These are phyloP conservation scores for Hepatocystis sp. DNA, from an alignment of 169 alveolate species.

Conservation along the genomic window DNA sequence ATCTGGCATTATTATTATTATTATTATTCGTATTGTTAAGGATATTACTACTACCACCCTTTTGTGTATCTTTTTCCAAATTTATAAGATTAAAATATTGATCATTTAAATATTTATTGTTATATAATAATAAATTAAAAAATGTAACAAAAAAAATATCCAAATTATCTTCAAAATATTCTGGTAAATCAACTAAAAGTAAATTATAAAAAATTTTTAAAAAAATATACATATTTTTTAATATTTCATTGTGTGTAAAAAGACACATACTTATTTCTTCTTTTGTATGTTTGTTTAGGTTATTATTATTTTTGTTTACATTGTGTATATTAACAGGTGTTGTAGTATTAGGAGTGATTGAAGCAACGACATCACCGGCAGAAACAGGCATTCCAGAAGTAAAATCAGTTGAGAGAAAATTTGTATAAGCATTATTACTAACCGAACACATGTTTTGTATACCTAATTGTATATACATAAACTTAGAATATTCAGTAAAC, in stretches of 20 bases:
- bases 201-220: conserved; percentile 34
- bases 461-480: conserved; percentile 5
- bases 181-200: conserved; percentile 28
- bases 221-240: conserved; percentile 10
- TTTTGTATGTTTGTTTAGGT: too few relatives aligned
- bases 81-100: conserved; percentile 5
- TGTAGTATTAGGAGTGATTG: too few relatives aligned
- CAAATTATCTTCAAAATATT: conserved; percentile 59
- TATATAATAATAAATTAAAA: conserved; percentile 21
- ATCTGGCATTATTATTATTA: too few relatives aligned
- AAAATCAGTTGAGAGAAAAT: too few relatives aligned
- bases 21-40: too few relatives aligned
- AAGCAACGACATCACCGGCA: too few relatives aligned
- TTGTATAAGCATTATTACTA: not conserved
- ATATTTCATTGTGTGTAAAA: conserved; percentile 9
- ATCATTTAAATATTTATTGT: conserved; percentile 1
- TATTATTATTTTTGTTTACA: too few relatives aligned
- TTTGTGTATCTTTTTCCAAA: not conserved
- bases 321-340: too few relatives aligned
- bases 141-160: conserved; percentile 37
- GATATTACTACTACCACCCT: too few relatives aligned
- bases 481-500: conserved; percentile 16
- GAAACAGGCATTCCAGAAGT: too few relatives aligned
- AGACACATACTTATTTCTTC: conserved; percentile 16
- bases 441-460: not conserved